A percentile compares a stretch with the other conserved stretches of the same genome.
Conservation (phyloP, 2,329 filamentous ascomycete species). For the Penicillium brevicompactum region DNA sequence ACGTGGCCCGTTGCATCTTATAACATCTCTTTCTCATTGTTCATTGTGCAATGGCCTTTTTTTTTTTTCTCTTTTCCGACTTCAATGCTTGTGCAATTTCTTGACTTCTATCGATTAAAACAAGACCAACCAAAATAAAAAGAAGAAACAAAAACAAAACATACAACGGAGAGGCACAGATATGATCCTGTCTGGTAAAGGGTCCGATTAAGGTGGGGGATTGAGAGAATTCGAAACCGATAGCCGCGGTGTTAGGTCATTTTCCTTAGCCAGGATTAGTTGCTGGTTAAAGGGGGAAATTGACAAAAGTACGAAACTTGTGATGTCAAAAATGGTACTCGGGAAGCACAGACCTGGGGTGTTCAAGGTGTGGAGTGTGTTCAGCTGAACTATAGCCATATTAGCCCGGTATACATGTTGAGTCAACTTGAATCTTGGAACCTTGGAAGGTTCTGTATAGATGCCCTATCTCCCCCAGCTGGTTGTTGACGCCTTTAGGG, state of each 20-base stretch:
- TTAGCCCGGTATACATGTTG: too few relatives aligned
- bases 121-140: neutral
- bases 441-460: too few relatives aligned
- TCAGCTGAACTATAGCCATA: too few relatives aligned
- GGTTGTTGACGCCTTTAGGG: too few relatives aligned
- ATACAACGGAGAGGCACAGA: neutral
- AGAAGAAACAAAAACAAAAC: neutral
- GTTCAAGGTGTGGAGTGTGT: too few relatives aligned
- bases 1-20: slow-evolving; percentile 7
- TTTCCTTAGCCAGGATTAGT: neutral
- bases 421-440: too few relatives aligned
- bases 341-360: neutral
- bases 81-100: neutral
- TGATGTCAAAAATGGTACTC: neutral
- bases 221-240: neutral
- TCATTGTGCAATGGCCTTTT: neutral
- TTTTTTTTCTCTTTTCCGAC: neutral
- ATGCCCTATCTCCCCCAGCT: too few relatives aligned
- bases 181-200: slow-evolving; percentile 13
- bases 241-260: neutral
- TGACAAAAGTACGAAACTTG: slow-evolving; percentile 21
- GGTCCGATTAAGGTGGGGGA: neutral
- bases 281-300: neutral
- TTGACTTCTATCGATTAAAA: neutral
- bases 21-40: neutral